Percentiles rank a stretch among this genome's conserved stretches.
Evolutionary conservation across 768 basidiomycete genomes (phyloP).

Genomic region (Leccinellum luteum): DNA sequence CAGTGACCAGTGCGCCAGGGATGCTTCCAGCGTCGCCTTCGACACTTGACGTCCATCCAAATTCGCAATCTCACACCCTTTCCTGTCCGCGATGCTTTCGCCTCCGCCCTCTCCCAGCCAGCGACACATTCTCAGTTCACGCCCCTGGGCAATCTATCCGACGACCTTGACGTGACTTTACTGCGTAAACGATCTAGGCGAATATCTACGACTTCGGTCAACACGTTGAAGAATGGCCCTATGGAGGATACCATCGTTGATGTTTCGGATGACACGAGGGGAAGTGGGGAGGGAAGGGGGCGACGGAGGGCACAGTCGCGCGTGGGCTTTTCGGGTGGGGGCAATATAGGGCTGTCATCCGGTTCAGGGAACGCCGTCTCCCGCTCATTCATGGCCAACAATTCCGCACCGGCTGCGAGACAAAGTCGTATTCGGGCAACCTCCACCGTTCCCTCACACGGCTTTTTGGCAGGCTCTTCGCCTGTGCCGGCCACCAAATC

Average conservation of each 20-base stretch:
- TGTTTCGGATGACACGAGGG: constrained; percentile 26
- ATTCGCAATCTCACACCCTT: constrained; percentile 83
- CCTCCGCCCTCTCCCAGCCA: constrained; percentile 71
- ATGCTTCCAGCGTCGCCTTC: constrained; percentile 57
- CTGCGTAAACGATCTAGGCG: constrained; percentile 58
- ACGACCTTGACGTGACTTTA: constrained; percentile 66
- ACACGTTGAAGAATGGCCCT: constrained; percentile 44
- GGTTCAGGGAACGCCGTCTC: constrained; percentile 11
- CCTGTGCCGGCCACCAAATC: constrained; percentile 4
- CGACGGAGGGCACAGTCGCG: constrained; percentile 48
- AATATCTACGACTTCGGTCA: constrained; percentile 56
- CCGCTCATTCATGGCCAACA: constrained; percentile 15
- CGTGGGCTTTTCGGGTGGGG: constrained; percentile 36
- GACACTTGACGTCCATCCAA: constrained; percentile 72
- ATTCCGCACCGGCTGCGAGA: constrained; percentile 34
- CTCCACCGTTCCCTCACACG: constrained; percentile 49
- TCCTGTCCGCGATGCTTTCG: constrained; percentile 69
- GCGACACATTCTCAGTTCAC: constrained; percentile 60
- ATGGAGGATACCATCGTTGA: constrained; percentile 44
- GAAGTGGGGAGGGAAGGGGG: constrained; percentile 31
- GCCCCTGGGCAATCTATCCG: constrained; percentile 54
- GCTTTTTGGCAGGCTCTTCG: constrained; percentile 7
- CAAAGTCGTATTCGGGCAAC: constrained; percentile 45
- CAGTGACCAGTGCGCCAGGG: constrained; percentile 11
- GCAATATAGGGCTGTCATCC: constrained; percentile 10